Evolutionary conservation across 148 eudicot species (phyloP), one percentile per base, ranked within the genome.

Genomic region (Amaranthus palmeri): DNA sequence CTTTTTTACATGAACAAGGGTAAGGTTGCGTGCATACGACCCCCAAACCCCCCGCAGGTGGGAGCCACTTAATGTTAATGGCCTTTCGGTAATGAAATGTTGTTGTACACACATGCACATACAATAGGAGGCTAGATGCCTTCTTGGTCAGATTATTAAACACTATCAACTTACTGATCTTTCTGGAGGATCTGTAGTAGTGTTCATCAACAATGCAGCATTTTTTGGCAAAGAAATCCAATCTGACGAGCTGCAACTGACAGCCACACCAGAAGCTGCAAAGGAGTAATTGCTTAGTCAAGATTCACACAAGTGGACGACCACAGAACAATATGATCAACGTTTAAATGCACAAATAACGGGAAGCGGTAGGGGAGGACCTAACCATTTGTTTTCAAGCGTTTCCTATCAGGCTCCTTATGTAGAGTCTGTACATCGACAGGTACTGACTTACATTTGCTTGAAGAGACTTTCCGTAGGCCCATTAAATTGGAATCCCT

Each of bases 371-470:
- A 12, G 43, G n/a, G 48, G 53, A 43, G 53, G 40, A 69, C 36
- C 52, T 61, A 12, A 71, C 51, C 51, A 45, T 70, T 75, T 55
- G 71, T 67, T 72, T 79, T 89, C 56, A 74, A 54, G 43, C 87
- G 88, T 78, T 89, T 89, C 53, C 55, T 76, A 45, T 78, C 81
- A 25, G 86, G 80, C 69, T 88, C 87, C 59, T 73, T 62, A 14
- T 47, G 15, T 65, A 78, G 86, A 75, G 61, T 68, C 65, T 54
- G 78, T 53, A 66, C 61, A 72, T 80, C 80, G 55, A 55, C 67
- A 70, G 80, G 75, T 56, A 74, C 46, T 41, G 58, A 76, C 75
- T 73, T 74, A 46, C 67, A 0, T 72, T 73, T 76, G 71, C 61
- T 83, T 68, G 74, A 67, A 52, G 71, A 72, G 36, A 56, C 73